Percentiles rank a stretch among this genome's conserved stretches.
These are phyloP conservation scores for Debaryomyces singareniensis DNA, from an alignment of 1,139 yeast genomes.

Conservation along the genomic window DNA sequence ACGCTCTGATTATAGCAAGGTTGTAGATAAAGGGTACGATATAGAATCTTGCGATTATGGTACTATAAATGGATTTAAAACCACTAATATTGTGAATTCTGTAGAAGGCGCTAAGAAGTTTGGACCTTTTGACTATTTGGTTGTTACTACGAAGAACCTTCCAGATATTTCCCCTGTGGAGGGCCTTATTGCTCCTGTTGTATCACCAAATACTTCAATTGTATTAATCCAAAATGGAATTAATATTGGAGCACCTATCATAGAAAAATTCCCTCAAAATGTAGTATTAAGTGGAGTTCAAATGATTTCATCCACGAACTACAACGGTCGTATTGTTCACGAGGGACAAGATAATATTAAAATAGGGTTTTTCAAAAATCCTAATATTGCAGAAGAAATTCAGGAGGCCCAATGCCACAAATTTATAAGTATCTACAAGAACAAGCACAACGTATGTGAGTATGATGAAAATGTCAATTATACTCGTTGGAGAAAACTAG, in stretches of 20 bases:
- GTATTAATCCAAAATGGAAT: constrained; percentile 18
- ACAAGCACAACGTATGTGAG: constrained; percentile 1
- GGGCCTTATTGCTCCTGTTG: constrained; percentile 11
- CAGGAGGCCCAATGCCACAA: constrained; percentile 5
- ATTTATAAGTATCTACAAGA: constrained; percentile 16
- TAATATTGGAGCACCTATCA: constrained; percentile 21
- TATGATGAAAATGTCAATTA: constrained; percentile 13
- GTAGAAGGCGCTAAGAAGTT: constrained; percentile 8
- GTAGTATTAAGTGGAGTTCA: constrained; percentile 15
- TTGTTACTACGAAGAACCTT: constrained; percentile 14
- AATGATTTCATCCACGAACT: constrained; percentile 14
- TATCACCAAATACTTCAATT: constrained; percentile 9
- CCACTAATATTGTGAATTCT: constrained; percentile 8
- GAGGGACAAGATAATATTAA: constrained; percentile 18
- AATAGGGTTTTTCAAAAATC: constrained; percentile 5
- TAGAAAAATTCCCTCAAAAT: constrained; percentile 25
- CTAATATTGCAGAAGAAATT: constrained; percentile 3
- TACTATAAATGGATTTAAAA: constrained; percentile 8
- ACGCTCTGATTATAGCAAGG: constrained; percentile 13
- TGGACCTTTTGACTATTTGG: constrained; percentile 10
- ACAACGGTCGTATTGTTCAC: constrained; percentile 14
- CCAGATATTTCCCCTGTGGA: constrained; percentile 13
- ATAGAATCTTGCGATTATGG: constrained; percentile 16
- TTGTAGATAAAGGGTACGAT: constrained; percentile 9
- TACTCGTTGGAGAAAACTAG: constrained; percentile 67